Percentiles rank a stretch among this genome's conserved stretches.
phyloP scores from a whole-genome alignment of 257 asterid species.

The Rubia yunnanensis region DNA sequence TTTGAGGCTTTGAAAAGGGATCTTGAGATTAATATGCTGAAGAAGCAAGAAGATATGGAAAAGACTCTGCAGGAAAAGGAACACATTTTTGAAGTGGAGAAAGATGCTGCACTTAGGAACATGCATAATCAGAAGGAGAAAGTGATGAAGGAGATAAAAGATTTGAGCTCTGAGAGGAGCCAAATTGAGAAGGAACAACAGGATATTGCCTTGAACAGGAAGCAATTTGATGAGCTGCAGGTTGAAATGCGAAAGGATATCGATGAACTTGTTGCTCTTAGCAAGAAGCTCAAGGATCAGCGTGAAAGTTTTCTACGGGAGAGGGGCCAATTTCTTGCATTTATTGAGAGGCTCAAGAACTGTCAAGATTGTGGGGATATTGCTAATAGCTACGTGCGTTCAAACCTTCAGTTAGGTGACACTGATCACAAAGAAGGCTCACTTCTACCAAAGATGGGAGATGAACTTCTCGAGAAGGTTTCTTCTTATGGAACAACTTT shows the following conservation, averaged over 20 bases:
- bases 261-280: constrained; percentile 53
- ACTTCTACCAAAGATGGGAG: constrained; percentile 38
- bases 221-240: constrained; percentile 58
- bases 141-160: constrained; percentile 35
- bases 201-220: constrained; percentile 37
- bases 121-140: constrained; percentile 41
- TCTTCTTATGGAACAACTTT: constrained; percentile 36
- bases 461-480: constrained; percentile 48
- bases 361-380: constrained; percentile 56
- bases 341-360: constrained; percentile 42
- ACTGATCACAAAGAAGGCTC: constrained; percentile 31
- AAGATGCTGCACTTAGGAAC: constrained; percentile 30
- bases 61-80: constrained; percentile 42
- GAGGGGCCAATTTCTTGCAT: constrained; percentile 43
- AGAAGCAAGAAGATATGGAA: constrained; percentile 53
- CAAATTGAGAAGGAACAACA: constrained; percentile 54
- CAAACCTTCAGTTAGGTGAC: constrained; percentile 40
- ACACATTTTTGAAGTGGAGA: constrained; percentile 42
- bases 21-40: constrained; percentile 64
- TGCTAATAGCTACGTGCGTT: constrained; percentile 36
- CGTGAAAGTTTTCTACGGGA: constrained; percentile 49
- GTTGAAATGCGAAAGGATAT: constrained; percentile 69
- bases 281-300: constrained; percentile 54
- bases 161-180: constrained; percentile 30
- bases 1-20: constrained; percentile 44